Evolutionary conservation across 2,329 filamentous ascomycete species (phyloP).

Genomic region (Emericellopsis atlantica): DNA sequence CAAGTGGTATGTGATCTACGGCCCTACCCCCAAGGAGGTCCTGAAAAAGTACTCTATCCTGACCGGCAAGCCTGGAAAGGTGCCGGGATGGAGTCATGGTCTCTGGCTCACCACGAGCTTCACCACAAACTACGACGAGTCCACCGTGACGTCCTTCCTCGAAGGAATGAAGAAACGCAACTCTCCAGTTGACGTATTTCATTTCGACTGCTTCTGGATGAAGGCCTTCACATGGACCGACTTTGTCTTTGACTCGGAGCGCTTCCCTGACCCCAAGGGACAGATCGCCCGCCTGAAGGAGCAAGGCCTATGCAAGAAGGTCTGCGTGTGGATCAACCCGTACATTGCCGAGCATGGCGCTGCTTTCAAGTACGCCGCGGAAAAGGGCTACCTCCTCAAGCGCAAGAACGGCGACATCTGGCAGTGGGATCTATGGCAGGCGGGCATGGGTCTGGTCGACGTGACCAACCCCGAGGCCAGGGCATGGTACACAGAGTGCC

Average conservation of each 20-base stretch:
- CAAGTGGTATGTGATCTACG: constrained; percentile 65
- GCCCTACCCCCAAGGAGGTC: constrained; percentile 59
- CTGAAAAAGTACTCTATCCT: constrained; percentile 53
- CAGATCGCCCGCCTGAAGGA: constrained; percentile 54
- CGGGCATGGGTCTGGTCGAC: constrained; percentile 62
- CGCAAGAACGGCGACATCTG: constrained; percentile 57
- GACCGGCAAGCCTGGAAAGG: constrained; percentile 50
- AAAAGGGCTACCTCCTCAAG: constrained; percentile 57
- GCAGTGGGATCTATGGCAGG: constrained; percentile 71
- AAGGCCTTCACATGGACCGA: constrained; percentile 65
- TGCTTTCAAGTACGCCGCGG: constrained; percentile 50
- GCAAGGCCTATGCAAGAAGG: constrained; percentile 45
- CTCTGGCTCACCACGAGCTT: constrained; percentile 69
- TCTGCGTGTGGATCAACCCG: constrained; percentile 67
- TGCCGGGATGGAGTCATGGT: constrained; percentile 65
- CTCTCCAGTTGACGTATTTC: constrained; percentile 59
- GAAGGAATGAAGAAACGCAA: constrained; percentile 54
- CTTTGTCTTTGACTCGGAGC: constrained; percentile 56
- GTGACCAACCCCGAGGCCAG: constrained; percentile 61
- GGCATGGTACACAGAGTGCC: constrained; percentile 49
- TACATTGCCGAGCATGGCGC: constrained; percentile 60
- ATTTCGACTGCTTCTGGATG: constrained; percentile 72
- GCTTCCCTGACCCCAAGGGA: constrained; percentile 55
- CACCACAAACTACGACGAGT: constrained; percentile 60
- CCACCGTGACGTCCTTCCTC: constrained; percentile 54